Conservation (phyloP, 768 basidiomycete species). For the Boletus pseudopeckii region DNA sequence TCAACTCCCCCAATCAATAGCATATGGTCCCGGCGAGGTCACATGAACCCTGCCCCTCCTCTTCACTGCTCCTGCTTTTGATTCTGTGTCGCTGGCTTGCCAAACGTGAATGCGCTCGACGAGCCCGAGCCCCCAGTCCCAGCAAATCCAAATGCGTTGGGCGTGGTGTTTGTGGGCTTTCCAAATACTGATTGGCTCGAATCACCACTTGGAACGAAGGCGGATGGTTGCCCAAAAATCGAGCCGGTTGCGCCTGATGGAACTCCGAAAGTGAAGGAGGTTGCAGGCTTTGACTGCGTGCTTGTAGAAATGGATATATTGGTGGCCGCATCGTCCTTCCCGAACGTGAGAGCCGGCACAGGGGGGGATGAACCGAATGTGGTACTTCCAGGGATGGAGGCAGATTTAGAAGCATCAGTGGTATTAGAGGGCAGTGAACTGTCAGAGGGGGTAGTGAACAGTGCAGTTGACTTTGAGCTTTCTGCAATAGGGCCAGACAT, state of each 20-base stretch:
- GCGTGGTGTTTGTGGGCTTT: constrained; percentile 18
- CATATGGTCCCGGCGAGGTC: not conserved
- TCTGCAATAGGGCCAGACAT: not conserved
- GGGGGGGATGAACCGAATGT: constrained; percentile 9
- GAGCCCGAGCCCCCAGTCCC: constrained; percentile 17
- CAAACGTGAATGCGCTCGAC: constrained; percentile 20
- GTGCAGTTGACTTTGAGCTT: not conserved
- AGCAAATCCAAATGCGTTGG: constrained; percentile 34
- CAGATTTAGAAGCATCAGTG: constrained; percentile 1
- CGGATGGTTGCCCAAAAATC: constrained; percentile 9
- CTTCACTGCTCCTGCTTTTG: constrained; percentile 34
- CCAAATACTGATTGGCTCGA: constrained; percentile 10
- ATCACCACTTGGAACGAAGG: not conserved
- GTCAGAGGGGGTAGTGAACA: not conserved
- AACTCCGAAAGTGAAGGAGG: constrained; percentile 20
- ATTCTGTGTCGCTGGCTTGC: constrained; percentile 28
- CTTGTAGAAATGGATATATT: constrained; percentile 1
- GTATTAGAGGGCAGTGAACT: not conserved
- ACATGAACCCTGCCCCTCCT: not conserved
- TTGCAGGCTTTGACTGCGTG: constrained; percentile 29
- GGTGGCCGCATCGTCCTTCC: constrained; percentile 13
- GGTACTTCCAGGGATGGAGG: constrained; percentile 1
- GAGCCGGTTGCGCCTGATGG: constrained; percentile 5
- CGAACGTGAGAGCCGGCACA: constrained; percentile 12
- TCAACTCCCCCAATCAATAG: not conserved